Percentiles rank a stretch among this genome's conserved stretches.
phyloP scores from a whole-genome alignment of 495 filamentous ascomycete species.

The Talaromyces ruber region DNA sequence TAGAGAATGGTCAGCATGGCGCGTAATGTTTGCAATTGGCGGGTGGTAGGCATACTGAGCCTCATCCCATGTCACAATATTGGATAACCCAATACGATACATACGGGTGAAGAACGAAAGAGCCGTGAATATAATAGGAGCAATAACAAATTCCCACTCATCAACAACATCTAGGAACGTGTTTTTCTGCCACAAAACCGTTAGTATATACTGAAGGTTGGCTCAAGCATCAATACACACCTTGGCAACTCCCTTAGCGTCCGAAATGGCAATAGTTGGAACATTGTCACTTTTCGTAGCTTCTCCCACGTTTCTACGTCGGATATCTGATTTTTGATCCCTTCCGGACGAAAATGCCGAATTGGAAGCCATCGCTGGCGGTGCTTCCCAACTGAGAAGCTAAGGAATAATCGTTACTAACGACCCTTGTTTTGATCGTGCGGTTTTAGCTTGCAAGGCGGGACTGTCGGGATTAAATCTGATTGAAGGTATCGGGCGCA shows the following conservation, averaged over 20 bases:
- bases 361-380: constrained; percentile 23
- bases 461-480: background rate
- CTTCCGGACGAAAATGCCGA: constrained; percentile 55
- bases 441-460: background rate
- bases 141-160: constrained; percentile 78
- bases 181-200: constrained; percentile 15
- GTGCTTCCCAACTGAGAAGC: constrained; percentile 4
- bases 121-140: constrained; percentile 78
- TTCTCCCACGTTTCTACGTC: constrained; percentile 65
- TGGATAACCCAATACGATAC: constrained; percentile 90
- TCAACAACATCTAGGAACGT: constrained; percentile 55
- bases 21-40: background rate
- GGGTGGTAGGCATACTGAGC: constrained; percentile 60
- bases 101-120: constrained; percentile 89
- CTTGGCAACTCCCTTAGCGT: constrained; percentile 50
- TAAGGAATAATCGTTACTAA: background rate
- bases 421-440: background rate
- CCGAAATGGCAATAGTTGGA: constrained; percentile 26
- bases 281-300: constrained; percentile 29
- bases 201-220: background rate
- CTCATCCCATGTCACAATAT: constrained; percentile 98
- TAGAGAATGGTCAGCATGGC: constrained; percentile 15
- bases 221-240: constrained; percentile 12
- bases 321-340: constrained; percentile 55
- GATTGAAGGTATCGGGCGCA: background rate